Base-by-base conservation (phyloP, 2,329 filamentous ascomycete genomes). In the Tolypocladium ophioglossoides region DNA sequence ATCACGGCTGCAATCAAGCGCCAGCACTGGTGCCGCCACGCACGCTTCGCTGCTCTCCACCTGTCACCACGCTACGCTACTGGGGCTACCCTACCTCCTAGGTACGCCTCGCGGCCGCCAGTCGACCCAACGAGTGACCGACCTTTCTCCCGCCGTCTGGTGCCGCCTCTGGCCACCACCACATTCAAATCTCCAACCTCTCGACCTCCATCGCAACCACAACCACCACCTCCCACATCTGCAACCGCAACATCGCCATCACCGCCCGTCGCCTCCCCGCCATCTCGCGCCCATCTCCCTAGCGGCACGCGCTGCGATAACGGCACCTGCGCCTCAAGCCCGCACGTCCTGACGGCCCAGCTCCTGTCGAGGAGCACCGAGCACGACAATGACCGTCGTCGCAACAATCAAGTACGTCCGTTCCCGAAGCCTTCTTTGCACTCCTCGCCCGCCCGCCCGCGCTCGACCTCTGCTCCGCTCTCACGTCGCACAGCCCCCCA, bases 391-490 rank as follows among this genome's bases (percentile, higher is more conserved):
- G 69, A 79, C 82, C 75, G 79, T 82, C 65, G 79, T 82, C 71
- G 79, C 79, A 75, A 83, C 80, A 64, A 83, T 83, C 72, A 83
- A 83, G 80, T 83, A 73, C 68, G 80, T 69, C 58, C 58, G 57
- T 57, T 50, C 54, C 57, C 54, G 56, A 52, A 51, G 58, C 53
- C 51, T 51, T 35, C 54, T 47, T 54, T 54, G 52, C 57, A 56
- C 50, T 48, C 52, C 55, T 58, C 54, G 40, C 52, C 46, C 56
- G 57, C 53, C 58, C 41, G 24, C 24, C 51, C 52, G 53, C 50
- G 52, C 52, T 55, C 54, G 27, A 7, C 9, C 44, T 20, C 27
- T 34, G 44, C 44, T 48, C 18, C 24, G 41, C 27, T 34, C 27
- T 48, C 44, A 27, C 44, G 18, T 34, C 27, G 27, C 27, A 34